These are phyloP conservation scores for Fraxinus ornus DNA, from an alignment of 305 asterid species.

Conservation along the genomic window DNA sequence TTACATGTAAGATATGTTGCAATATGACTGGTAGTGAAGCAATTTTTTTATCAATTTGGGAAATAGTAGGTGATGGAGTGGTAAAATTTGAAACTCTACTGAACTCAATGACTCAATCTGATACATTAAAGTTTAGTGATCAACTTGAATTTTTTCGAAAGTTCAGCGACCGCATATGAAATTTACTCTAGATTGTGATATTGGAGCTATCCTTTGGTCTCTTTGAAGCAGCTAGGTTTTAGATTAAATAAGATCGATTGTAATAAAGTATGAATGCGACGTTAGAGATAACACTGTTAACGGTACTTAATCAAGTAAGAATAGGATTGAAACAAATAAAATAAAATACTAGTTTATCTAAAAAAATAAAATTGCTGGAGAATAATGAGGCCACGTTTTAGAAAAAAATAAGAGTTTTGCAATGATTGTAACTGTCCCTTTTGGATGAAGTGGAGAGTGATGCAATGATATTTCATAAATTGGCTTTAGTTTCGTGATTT, in stretches of 20 bases:
- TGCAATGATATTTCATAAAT: constrained; percentile 5
- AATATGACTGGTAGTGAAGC: neutral
- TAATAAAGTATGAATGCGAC: neutral
- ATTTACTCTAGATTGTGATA: neutral
- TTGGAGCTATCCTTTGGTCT: neutral
- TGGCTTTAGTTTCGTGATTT: neutral
- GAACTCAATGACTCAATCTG: neutral
- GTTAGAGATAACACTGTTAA: neutral
- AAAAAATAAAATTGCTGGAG: neutral
- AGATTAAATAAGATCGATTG: too few relatives aligned
- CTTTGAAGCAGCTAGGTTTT: neutral
- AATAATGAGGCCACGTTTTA: constrained; percentile 34
- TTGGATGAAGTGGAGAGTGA: constrained; percentile 12
- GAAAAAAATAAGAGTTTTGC: constrained; percentile 30
- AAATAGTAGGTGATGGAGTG: neutral
- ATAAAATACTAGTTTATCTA: neutral
- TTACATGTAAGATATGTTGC: neutral
- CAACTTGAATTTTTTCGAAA: neutral
- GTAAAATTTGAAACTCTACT: too few relatives aligned
- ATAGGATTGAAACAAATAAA: too few relatives aligned
- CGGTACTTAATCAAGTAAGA: neutral
- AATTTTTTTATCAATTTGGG: neutral
- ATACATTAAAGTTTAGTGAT: neutral
- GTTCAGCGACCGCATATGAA: neutral
- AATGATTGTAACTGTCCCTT: constrained; percentile 33